Percentiles rank a stretch among this genome's conserved stretches.
phyloP scores from a whole-genome alignment of 257 asterid genomes.

The Prunella vulgaris region DNA sequence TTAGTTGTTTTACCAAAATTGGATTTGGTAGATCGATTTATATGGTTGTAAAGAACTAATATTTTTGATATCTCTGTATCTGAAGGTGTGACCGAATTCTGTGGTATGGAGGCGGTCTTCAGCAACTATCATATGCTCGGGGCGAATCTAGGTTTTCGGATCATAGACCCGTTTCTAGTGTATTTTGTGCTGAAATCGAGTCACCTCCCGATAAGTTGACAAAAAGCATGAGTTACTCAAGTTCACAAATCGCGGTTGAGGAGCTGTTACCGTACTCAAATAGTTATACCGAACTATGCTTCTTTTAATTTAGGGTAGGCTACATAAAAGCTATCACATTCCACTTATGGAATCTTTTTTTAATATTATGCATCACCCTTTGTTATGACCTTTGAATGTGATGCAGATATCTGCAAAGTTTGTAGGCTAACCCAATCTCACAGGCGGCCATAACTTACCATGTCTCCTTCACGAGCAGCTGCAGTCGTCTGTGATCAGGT shows the following conservation, averaged over 20 bases:
- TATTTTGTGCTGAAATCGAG: constrained; percentile 91
- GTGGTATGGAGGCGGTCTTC: constrained; percentile 90
- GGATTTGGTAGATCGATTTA: background rate
- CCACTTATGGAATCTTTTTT: background rate
- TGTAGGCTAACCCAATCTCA: constrained; percentile 37
- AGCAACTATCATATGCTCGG: constrained; percentile 75
- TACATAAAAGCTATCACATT: background rate
- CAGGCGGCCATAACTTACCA: constrained; percentile 1
- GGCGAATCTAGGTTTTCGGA: constrained; percentile 95
- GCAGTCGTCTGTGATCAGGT: constrained; percentile 8
- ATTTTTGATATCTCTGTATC: background rate
- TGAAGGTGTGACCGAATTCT: constrained; percentile 93
- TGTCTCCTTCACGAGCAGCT: background rate
- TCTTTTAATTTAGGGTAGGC: constrained; percentile 44
- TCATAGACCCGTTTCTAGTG: constrained; percentile 89
- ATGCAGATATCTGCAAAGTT: constrained; percentile 44
- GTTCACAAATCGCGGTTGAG: constrained; percentile 74
- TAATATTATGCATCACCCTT: background rate
- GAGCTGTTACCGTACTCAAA: constrained; percentile 87
- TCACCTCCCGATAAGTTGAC: constrained; percentile 63
- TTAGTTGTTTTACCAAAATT: background rate
- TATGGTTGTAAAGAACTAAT: background rate
- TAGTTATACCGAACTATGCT: constrained; percentile 96
- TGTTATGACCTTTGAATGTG: constrained; percentile 32
- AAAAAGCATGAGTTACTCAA: constrained; percentile 83